phyloP scores from a whole-genome alignment of 2,329 filamentous ascomycete genomes.

The Leptographium radiaticola region DNA sequence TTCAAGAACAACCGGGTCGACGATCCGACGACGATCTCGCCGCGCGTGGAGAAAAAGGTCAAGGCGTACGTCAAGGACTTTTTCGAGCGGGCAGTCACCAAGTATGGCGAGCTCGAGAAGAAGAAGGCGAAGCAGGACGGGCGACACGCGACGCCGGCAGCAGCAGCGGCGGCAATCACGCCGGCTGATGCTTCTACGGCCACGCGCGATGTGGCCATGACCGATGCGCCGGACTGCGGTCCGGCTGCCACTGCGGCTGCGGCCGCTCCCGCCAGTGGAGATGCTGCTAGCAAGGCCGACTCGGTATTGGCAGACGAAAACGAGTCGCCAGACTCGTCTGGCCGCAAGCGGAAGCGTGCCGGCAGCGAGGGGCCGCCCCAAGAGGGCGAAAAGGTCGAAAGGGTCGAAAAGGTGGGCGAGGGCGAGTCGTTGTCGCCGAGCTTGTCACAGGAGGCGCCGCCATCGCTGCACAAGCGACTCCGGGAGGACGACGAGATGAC shows the following conservation, averaged over 20 bases:
- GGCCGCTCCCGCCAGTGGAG: not conserved
- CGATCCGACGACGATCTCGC: conserved; percentile 60
- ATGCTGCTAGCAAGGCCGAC: not conserved
- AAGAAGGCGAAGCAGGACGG: conserved; percentile 36
- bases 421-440: conserved; percentile 23
- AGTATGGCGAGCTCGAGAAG: conserved; percentile 56
- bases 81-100: conserved; percentile 72
- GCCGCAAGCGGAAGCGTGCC: conserved; percentile 54
- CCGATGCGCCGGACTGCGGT: not conserved
- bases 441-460: conserved; percentile 40
- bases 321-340: conserved; percentile 31
- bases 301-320: conserved; percentile 3
- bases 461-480: conserved; percentile 41
- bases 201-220: not conserved
- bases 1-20: conserved; percentile 81
- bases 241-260: not conserved
- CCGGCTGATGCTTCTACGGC: too few species aligned
- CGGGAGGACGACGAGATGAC: conserved; percentile 30
- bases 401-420: not conserved
- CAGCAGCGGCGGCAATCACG: not conserved
- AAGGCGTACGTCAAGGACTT: conserved; percentile 76
- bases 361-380: not conserved
- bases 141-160: not conserved
- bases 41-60: conserved; percentile 70
- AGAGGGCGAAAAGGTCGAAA: not conserved